A percentile compares a stretch with the other conserved stretches of the same genome.
Conservation (phyloP, 352 stramenopile genomes). For the Pythium utonaiense region DNA sequence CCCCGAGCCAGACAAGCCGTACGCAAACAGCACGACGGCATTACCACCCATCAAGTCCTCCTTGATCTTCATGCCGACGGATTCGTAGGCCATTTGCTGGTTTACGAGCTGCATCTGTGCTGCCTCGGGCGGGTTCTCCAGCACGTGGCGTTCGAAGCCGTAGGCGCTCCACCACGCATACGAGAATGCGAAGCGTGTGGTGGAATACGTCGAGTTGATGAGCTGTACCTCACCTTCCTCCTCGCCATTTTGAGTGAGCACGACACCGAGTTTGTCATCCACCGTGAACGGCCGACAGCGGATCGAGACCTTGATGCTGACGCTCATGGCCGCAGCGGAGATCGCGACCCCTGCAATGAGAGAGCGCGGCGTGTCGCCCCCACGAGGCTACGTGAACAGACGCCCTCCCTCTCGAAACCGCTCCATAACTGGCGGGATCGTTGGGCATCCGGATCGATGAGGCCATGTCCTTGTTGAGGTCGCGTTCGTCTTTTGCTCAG, state of each 20-base stretch:
- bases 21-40: slow-evolving; percentile 93
- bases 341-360: neutral
- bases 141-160: slow-evolving; percentile 87
- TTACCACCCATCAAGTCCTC: slow-evolving; percentile 87
- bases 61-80: slow-evolving; percentile 91
- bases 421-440: neutral
- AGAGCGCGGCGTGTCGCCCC: neutral
- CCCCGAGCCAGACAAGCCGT: slow-evolving; percentile 89
- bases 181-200: slow-evolving; percentile 90
- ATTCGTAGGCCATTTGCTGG: slow-evolving; percentile 89
- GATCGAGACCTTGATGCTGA: slow-evolving; percentile 90
- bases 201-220: slow-evolving; percentile 92
- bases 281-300: slow-evolving; percentile 86
- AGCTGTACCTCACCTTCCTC: slow-evolving; percentile 92
- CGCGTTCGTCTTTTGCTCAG: too few species aligned
- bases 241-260: slow-evolving; percentile 89
- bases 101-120: slow-evolving; percentile 88
- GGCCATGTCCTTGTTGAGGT: too few species aligned
- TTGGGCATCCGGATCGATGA: too few species aligned
- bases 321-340: slow-evolving; percentile 48
- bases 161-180: slow-evolving; percentile 95
- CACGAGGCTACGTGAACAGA: neutral
- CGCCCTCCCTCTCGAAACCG: neutral
- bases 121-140: slow-evolving; percentile 51
- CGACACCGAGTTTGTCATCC: slow-evolving; percentile 90